Conservation (phyloP, 1,284 basidiomycete species). For the Puccinia coronata region DNA sequence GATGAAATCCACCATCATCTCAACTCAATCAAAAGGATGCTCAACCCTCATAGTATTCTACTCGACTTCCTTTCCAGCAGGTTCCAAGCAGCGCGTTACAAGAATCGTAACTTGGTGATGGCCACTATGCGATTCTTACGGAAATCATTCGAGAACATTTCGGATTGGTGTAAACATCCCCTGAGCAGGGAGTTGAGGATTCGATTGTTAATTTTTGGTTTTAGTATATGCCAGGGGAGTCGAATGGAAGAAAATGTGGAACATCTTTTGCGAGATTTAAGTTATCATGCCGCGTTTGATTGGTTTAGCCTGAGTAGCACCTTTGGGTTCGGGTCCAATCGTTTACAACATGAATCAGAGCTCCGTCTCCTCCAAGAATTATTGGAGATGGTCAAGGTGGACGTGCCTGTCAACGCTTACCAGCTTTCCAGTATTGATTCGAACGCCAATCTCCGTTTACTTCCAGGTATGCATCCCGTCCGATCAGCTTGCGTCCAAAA, state of each 20-base stretch:
- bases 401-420: constrained; percentile 45
- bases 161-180: constrained; percentile 68
- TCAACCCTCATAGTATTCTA: constrained; percentile 80
- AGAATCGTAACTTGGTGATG: constrained; percentile 79
- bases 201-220: constrained; percentile 85
- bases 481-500: constrained; percentile 52
- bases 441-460: constrained; percentile 6
- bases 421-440: constrained; percentile 30
- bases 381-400: constrained; percentile 36
- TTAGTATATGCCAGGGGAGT: constrained; percentile 86
- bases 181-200: constrained; percentile 86
- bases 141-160: constrained; percentile 64
- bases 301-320: constrained; percentile 71
- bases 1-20: constrained; percentile 74
- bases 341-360: constrained; percentile 44
- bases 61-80: constrained; percentile 89
- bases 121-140: constrained; percentile 81
- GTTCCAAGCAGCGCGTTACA: constrained; percentile 88
- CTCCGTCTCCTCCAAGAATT: constrained; percentile 40
- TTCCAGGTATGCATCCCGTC: constrained; percentile 32
- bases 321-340: constrained; percentile 33
- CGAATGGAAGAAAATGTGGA: constrained; percentile 83
- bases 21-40: constrained; percentile 71
- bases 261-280: constrained; percentile 70
- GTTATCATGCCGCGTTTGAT: constrained; percentile 78